Evolutionary conservation across 768 basidiomycete species (phyloP), one percentile per base, ranked within the genome.

Genomic region (Russula olivacea): DNA sequence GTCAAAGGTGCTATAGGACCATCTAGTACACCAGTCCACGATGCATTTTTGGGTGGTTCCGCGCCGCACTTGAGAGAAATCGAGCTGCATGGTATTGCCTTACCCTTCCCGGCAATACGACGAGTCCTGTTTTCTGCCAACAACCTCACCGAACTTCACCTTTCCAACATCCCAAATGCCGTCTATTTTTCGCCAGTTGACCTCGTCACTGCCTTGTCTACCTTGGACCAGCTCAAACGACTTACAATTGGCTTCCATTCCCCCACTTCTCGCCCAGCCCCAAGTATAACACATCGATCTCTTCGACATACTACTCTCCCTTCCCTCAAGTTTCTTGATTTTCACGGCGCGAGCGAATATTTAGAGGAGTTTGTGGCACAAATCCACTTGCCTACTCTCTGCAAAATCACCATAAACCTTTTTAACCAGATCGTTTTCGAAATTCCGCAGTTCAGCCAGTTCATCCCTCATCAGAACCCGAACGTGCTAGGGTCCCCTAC

Each of bases 1-100:
- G 80, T n/a, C 65, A 28, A 34, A 67, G 3, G 57, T 79, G 0
- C 70, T 78, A 17, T 68, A 71, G 23, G 59, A 80, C 59, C 72
- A 79, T 15, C 48, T 8, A 25, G 1, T 49, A 15, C 47, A 1
- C 0, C 36, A 12, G 8, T 70, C 40, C 14, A 12, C 25, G 5
- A 10, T 7, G 10, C 0, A 14, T 56, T 50, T 38, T 21, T 61
- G 17, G 49, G 61, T n/a, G 61, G 48, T 36, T 61, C 55, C 30
- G 38, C 61, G 11, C 61, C 55, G n/a, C 30, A 11, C 23, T 14
- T 61, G 19, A 21, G 6, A 17, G n/a, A 21, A 4, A 32, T 61
- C n/a, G 3, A 34, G 7, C 2, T 43, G 19, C 1, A 17, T 0
- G 23, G 49, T 12, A 12, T 62, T 4, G n/a, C 40, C 8, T 14